Percentiles rank a stretch among this genome's conserved stretches.
These are phyloP conservation scores for Sarocladiaceae sp. DNA, from an alignment of 2,329 filamentous ascomycete genomes.

Conservation along the genomic window DNA sequence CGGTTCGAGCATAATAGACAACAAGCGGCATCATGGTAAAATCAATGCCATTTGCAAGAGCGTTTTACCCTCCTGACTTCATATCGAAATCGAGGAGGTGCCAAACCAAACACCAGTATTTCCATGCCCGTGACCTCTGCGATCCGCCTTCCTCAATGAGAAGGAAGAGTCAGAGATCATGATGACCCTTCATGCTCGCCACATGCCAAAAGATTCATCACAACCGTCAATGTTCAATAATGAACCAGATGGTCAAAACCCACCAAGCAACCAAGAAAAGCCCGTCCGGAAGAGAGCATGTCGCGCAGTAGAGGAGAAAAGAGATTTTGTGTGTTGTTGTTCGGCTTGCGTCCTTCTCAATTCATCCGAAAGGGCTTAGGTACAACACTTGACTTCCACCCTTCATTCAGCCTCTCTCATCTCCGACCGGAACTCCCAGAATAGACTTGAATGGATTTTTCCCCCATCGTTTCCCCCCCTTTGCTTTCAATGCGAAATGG, in stretches of 20 bases:
- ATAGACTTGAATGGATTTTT: no score
- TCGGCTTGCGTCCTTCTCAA: no score
- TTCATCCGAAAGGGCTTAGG: no score
- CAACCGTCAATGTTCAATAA: background rate
- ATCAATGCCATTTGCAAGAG: conserved; percentile 7
- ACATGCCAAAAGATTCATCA: background rate
- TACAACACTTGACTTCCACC: no score
- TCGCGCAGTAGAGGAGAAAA: no score
- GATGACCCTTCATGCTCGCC: background rate
- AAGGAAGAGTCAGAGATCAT: background rate
- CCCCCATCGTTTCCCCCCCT: background rate
- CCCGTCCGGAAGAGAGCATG: no score
- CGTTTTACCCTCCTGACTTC: background rate
- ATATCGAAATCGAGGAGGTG: background rate
- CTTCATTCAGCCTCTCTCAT: background rate
- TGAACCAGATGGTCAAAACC: no score
- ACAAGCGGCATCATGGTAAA: background rate
- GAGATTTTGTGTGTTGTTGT: no score
- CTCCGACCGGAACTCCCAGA: conserved; percentile 3
- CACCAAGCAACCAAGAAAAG: no score
- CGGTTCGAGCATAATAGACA: background rate
- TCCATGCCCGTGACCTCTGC: conserved; percentile 4
- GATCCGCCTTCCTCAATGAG: background rate
- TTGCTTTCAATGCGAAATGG: background rate
- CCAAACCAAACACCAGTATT: conserved; percentile 7